phyloP scores from a whole-genome alignment of 768 basidiomycete genomes.

The Hypsizygus marmoreus region DNA sequence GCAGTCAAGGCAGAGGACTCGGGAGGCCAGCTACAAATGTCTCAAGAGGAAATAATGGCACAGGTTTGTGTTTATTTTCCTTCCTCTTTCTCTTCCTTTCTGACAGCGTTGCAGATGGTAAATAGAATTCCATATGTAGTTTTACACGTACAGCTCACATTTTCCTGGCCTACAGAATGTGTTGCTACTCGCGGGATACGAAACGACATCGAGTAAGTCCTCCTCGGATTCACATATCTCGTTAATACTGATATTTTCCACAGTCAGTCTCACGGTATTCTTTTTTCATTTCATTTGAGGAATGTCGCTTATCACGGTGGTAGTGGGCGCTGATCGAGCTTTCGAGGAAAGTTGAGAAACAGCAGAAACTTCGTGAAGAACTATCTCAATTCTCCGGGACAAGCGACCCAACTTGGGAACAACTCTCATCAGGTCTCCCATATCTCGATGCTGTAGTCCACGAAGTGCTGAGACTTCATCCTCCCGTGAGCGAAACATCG shows the following conservation, averaged over 20 bases:
- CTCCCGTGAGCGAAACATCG: slow-evolving; percentile 36
- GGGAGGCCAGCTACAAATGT: slow-evolving; percentile 31
- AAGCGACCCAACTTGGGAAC: slow-evolving; percentile 60
- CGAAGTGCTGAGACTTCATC: slow-evolving; percentile 47
- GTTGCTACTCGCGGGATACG: slow-evolving; percentile 46
- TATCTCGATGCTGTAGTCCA: slow-evolving; percentile 56
- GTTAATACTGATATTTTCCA: no score
- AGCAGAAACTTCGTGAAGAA: slow-evolving; percentile 52
- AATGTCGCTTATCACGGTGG: background rate
- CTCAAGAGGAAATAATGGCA: slow-evolving; percentile 42
- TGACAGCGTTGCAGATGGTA: slow-evolving; percentile 14
- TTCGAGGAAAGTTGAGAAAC: slow-evolving; percentile 41
- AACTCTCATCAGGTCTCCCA: slow-evolving; percentile 49
- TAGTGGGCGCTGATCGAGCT: slow-evolving; percentile 66
- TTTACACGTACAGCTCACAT: no score
- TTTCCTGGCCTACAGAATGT: no score
- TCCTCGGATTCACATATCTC: no score
- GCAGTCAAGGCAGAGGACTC: slow-evolving; percentile 38
- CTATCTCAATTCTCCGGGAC: slow-evolving; percentile 38
- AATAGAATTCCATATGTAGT: no score
- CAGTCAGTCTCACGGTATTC: slow-evolving; percentile 39
- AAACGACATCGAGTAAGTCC: slow-evolving; percentile 54
- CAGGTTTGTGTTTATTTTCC: slow-evolving; percentile 25
- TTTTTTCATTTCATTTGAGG: background rate
- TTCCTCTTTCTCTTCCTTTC: background rate